Percentiles rank a stretch among this genome's conserved stretches.
phyloP scores from a whole-genome alignment of 129 eudicot genomes.

The Mikania micrantha region DNA sequence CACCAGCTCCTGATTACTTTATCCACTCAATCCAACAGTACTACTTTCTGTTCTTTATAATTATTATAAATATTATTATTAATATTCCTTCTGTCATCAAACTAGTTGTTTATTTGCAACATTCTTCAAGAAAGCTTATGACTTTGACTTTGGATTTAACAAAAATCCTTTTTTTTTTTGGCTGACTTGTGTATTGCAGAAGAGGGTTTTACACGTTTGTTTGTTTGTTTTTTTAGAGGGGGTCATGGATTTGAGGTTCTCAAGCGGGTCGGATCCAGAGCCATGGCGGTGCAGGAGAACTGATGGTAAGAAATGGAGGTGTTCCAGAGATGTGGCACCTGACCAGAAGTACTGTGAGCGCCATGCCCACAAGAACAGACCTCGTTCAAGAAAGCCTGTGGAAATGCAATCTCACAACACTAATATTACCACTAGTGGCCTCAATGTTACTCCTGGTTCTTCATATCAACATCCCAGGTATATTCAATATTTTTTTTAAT shows the following conservation, averaged over 20 bases:
- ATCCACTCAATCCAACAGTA: conserved; percentile 55
- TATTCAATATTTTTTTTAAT: no score
- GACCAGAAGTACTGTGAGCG: conserved; percentile 79
- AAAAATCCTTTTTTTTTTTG: no score
- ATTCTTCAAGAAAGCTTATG: background rate
- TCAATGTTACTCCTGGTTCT: conserved; percentile 12
- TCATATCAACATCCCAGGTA: conserved; percentile 41
- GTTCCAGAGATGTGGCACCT: conserved; percentile 67
- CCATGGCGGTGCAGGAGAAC: conserved; percentile 85
- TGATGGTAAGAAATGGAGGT: conserved; percentile 86
- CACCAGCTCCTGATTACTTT: conserved; percentile 39
- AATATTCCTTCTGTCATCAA: background rate
- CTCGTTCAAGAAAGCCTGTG: conserved; percentile 98
- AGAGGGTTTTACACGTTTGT: no score
- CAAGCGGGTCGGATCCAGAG: conserved; percentile 62
- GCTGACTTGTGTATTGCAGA: no score
- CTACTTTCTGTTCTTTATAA: conserved; percentile 6
- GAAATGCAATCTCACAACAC: conserved; percentile 39
- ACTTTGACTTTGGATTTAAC: no score
- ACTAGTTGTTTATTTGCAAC: conserved; percentile 4
- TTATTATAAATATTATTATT: background rate
- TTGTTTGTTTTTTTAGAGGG: conserved; percentile 13
- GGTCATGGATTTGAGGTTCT: conserved; percentile 43
- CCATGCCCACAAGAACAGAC: conserved; percentile 56
- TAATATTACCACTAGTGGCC: background rate